Evolutionary conservation across 495 filamentous ascomycete species (phyloP).

Genomic region (Penicillium crystallinum): DNA sequence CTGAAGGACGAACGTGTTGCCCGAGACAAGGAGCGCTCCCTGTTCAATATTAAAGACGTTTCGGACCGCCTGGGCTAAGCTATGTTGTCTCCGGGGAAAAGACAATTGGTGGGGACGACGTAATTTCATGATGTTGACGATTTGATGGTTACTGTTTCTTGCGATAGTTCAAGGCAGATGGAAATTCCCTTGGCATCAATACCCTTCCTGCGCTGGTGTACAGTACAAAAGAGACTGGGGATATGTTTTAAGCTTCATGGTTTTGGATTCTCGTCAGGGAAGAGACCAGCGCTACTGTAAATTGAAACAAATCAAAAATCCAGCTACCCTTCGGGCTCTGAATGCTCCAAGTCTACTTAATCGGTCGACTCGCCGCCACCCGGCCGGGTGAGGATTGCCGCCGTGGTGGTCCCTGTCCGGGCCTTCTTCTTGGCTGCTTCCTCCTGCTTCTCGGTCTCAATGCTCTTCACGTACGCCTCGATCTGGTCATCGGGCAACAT

Average conservation of each 20-base stretch:
- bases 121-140: slow-evolving; percentile 33
- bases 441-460: slow-evolving; percentile 98
- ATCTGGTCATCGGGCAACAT: slow-evolving; percentile 95
- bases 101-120: background rate
- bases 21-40: slow-evolving; percentile 52
- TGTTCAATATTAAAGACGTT: slow-evolving; percentile 68
- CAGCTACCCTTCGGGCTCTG: slow-evolving; percentile 4
- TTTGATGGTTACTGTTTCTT: slow-evolving; percentile 17
- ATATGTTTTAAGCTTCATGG: slow-evolving; percentile 19
- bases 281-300: slow-evolving; percentile 29
- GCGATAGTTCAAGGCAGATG: slow-evolving; percentile 10
- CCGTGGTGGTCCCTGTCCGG: slow-evolving; percentile 68
- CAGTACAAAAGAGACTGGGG: slow-evolving; percentile 9
- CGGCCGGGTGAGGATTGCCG: slow-evolving; percentile 69
- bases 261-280: slow-evolving; percentile 23
- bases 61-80: slow-evolving; percentile 68
- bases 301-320: slow-evolving; percentile 20
- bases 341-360: slow-evolving; percentile 10
- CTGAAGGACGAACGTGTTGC: slow-evolving; percentile 85
- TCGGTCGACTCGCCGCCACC: slow-evolving; percentile 44
- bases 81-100: background rate
- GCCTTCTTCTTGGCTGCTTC: slow-evolving; percentile 97
- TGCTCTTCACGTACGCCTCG: slow-evolving; percentile 93
- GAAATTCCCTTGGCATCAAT: slow-evolving; percentile 12
- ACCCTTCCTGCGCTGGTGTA: slow-evolving; percentile 19